phyloP scores from a whole-genome alignment of 768 basidiomycete genomes.

The Tricholoma furcatifolium region DNA sequence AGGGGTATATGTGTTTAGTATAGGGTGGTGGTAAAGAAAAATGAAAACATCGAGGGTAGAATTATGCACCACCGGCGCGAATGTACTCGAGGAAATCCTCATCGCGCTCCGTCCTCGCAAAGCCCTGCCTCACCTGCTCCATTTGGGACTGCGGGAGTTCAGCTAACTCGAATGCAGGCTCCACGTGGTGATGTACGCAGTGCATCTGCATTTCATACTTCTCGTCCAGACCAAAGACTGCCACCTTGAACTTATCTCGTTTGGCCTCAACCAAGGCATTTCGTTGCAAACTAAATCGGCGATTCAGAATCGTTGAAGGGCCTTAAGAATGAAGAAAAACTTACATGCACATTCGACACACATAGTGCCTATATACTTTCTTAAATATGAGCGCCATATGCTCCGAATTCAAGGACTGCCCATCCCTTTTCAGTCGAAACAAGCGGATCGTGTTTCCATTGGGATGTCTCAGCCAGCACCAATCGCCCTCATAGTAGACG shows the following conservation, averaged over 20 bases:
- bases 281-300: not conserved
- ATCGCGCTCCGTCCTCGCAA: slow-evolving; percentile 3
- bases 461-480: not conserved
- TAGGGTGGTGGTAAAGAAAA: no score
- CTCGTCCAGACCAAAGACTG: not conserved
- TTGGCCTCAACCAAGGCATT: not conserved
- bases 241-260: not conserved
- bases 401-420: not conserved
- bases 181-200: not conserved
- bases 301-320: not conserved
- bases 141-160: not conserved
- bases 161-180: not conserved
- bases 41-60: no score
- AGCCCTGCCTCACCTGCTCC: not conserved
- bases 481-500: not conserved
- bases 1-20: no score
- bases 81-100: slow-evolving; percentile 1
- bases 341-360: slow-evolving; percentile 11
- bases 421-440: not conserved
- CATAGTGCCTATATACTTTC: not conserved
- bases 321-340: not conserved
- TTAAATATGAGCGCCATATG: slow-evolving; percentile 4
- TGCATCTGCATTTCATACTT: not conserved
- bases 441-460: not conserved
- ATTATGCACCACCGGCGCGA: no score